Evolutionary conservation across 106 monocot genomes (phyloP), one percentile per base, ranked within the genome.

Genomic region (Dioscorea alata): DNA sequence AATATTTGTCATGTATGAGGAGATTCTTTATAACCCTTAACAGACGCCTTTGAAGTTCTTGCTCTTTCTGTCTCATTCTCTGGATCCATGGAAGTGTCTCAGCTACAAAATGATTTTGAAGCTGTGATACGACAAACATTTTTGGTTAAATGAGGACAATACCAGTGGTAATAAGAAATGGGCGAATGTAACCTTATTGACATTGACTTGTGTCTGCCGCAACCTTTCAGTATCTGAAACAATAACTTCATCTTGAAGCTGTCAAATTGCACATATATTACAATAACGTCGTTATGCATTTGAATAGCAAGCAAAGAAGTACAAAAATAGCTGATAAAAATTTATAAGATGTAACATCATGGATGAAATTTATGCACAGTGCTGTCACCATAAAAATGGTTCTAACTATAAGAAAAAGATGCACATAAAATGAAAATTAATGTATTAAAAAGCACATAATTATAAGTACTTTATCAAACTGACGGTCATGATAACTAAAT

Each of bases 161-260:
- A 17, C 50, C 52, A 57, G 25, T 42, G 22, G 20, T 52, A 59
- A 69, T 64, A 57, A 66, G 18, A 49, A 0, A 42, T 42, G 42
- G 42, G 42, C 2, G n/a, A 50, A 71, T 51, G 58, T 59, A 57
- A 97, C 97, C 97, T 83, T 72, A 71, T 99, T 99, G 68, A 99
- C 92, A 69, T 99, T 90, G 13, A 78, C 21, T 71, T 92, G 97
- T 42, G 89, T 83, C 85, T 72, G 85, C 34, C n/a, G 53, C 60
- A 99, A 66, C 68, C 92, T 86, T 21, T 92, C 92, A 70, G 92
- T 71, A 75, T 99, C 97, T 52, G 97, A 99, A 53, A 64, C 74
- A 68, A 99, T 70, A 24, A 87, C 90, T 78, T 92, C 97, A 85
- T 99, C 97, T 80, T 99, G 92, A 74, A 99, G 86, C 97, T 94